Base-by-base conservation (phyloP, 2,329 filamentous ascomycete species). In the Penicillium sp. region DNA sequence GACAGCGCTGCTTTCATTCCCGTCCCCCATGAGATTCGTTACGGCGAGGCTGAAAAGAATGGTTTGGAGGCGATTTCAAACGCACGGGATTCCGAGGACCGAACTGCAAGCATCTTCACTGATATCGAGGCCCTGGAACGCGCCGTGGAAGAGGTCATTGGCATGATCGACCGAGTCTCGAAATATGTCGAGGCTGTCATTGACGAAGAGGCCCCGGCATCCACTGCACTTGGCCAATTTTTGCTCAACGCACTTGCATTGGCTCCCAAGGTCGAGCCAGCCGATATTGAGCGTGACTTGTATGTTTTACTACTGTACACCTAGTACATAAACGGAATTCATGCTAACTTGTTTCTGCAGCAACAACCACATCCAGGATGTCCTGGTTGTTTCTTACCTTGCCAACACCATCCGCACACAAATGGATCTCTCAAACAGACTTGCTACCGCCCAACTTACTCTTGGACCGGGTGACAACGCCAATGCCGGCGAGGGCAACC, bases 351-450 rank as follows among this genome's bases (percentile, higher is more conserved):
- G 28, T 49, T 33, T 20, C 12, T 21, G 40, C 70, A 85, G 83
- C 85, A 99, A 99, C 85, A 96, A 96, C 81, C 94, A 99, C 80
- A 91, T 99, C 76, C 94, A 99, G 80, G 94, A 99, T 74, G 92
- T 99, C 60, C 86, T 99, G 64, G 92, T 97, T 75, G 92, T 99
- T 67, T 96, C 91, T 65, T 99, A 99, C 81, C 84, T 99, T 63
- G 91, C 94, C 74, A 99, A 97, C 83, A 97, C 91, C 64, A 96
- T 97, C 78, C 91, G 93, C 75, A 97, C 93, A 65, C 94, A 99
- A 81, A 97, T 99, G 79, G 94, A 97, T 71, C 86, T 99, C 59
- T 96, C 92, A 63, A 96, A 97, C 83, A 86, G 93, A 62, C 81
- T 99, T 69, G 93, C 93, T 54, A 94, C 86, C n/a, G 85, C 88